These are phyloP conservation scores for Lolium rigidum DNA, from an alignment of 176 grass and related monocot genomes.

Conservation along the genomic window DNA sequence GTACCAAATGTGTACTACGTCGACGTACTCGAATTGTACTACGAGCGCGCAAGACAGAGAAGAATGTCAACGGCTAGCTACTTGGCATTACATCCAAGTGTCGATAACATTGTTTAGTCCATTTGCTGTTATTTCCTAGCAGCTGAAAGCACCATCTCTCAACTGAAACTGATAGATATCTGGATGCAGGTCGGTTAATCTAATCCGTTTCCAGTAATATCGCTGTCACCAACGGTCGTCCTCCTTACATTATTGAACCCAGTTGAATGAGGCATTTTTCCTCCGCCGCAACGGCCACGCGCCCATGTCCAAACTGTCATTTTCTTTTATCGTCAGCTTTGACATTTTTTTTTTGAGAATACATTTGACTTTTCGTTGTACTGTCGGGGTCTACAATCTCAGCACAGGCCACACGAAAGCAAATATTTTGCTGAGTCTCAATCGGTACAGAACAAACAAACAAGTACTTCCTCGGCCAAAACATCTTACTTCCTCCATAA, in stretches of 20 bases:
- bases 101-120: not conserved
- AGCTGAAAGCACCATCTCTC: not conserved
- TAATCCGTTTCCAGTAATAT: not conserved
- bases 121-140: not conserved
- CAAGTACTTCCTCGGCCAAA: no score
- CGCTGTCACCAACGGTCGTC: not conserved
- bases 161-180: not conserved
- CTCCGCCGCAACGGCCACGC: not conserved
- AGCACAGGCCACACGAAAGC: no score
- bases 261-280: not conserved
- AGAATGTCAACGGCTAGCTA: conserved; percentile 8
- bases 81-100: not conserved
- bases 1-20: not conserved
- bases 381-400: no score
- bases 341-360: no score
- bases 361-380: no score
- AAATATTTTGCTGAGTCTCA: no score
- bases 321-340: not conserved
- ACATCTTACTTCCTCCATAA: no score
- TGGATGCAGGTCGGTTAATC: not conserved
- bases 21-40: not conserved
- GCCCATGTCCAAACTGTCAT: not conserved
- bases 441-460: no score
- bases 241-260: not conserved
- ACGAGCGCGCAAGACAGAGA: not conserved